Base-by-base conservation (phyloP, 352 stramenopile species). In the Phytopythium boreale region DNA sequence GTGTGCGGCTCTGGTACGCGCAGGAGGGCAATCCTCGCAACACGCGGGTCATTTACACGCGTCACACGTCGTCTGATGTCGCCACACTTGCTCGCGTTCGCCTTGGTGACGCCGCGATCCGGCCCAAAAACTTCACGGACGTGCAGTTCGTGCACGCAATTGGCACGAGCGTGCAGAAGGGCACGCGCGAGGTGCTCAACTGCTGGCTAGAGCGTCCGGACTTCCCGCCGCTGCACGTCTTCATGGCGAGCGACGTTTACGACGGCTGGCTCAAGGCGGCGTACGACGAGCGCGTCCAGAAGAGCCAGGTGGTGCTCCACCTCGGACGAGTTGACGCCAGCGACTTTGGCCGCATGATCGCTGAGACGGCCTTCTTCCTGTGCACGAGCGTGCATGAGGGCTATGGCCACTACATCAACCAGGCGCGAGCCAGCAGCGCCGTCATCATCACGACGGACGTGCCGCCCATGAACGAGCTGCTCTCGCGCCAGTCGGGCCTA, bases 351-450 rank as follows among this genome's bases (percentile, higher is more conserved):
- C 72, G 75, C 36, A 63, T 87, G 64, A 69, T 91, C 59, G 76
- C 75, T 2, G 70, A 89, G 36, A 60, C 74, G 2, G 61, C 76
- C n/a, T 83, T 79, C 55, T 84, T 89, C 53, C 64, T 91, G 65
- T 91, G 82, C 49, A 71, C 82, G 27, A 91, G 82, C 56, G 24
- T 68, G 24, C 69, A 78, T 56, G 82, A 91, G 64, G 80, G 82
- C 11, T 91, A 84, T 49, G 82, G 81, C 12, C 81, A 88, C 68
- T 90, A 90, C 63, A 88, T 88, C 59, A 90, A 90, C 68, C 81
- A 90, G 36, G 81, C 79, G n/a, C 75, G 78, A 9, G 75, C 78
- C 14, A 72, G 69, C 15, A 68, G 75, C 11, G 79, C 62, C 0
- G 59, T 88, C 12, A 78, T 90, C 24, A 34, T 90, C n/a, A 74